These are phyloP conservation scores for Aspergillus arachidicola DNA, from an alignment of 2,329 filamentous ascomycete species.

Conservation along the genomic window DNA sequence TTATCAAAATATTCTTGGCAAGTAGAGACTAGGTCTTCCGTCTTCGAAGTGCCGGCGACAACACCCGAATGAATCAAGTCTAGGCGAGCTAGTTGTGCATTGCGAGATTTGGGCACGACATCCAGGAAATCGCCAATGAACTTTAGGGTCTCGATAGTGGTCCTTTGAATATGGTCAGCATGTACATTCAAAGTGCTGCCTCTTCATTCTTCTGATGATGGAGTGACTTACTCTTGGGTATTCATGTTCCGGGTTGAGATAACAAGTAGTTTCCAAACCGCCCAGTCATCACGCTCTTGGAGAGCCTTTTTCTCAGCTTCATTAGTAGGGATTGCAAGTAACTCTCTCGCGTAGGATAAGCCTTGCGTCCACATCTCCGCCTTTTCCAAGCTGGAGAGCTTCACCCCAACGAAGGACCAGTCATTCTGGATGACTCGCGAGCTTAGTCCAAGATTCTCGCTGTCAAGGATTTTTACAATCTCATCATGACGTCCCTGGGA, in stretches of 20 bases:
- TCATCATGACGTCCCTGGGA: slow-evolving; percentile 44
- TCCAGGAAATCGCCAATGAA: slow-evolving; percentile 40
- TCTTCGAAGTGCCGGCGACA: slow-evolving; percentile 27
- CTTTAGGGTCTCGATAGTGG: slow-evolving; percentile 30
- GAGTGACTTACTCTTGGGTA: slow-evolving; percentile 35
- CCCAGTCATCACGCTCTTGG: slow-evolving; percentile 49
- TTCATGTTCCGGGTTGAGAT: slow-evolving; percentile 35
- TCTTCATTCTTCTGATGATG: neutral
- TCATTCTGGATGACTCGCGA: slow-evolving; percentile 49
- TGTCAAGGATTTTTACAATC: slow-evolving; percentile 45
- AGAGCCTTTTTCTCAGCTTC: slow-evolving; percentile 30
- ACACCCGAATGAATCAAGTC: slow-evolving; percentile 32
- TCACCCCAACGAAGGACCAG: slow-evolving; percentile 43
- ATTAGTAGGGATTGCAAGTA: slow-evolving; percentile 40
- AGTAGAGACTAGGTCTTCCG: slow-evolving; percentile 37
- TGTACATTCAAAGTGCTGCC: neutral
- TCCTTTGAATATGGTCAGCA: slow-evolving; percentile 28
- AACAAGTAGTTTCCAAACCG: slow-evolving; percentile 48
- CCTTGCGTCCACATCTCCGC: slow-evolving; percentile 43
- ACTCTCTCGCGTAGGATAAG: slow-evolving; percentile 36
- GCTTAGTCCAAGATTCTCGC: slow-evolving; percentile 42
- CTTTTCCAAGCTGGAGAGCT: slow-evolving; percentile 41
- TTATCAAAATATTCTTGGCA: slow-evolving; percentile 45
- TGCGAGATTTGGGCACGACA: slow-evolving; percentile 43
- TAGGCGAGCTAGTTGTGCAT: slow-evolving; percentile 43